A percentile compares a stretch with the other conserved stretches of the same genome.
phyloP scores from a whole-genome alignment of 2,329 filamentous ascomycete species.

The Cadophora sp. region DNA sequence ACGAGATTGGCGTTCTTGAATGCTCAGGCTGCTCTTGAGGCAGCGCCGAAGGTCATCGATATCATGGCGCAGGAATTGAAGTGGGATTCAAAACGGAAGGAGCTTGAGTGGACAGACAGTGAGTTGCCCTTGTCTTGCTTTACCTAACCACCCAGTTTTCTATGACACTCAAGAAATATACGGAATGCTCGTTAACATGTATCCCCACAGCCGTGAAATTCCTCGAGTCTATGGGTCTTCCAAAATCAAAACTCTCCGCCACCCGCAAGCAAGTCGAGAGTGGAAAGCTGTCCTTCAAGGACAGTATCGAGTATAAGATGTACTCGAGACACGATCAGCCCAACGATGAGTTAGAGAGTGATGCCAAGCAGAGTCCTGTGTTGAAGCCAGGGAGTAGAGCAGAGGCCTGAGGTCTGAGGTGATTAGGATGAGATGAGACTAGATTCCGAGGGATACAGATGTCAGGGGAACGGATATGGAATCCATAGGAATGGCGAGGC shows the following conservation, averaged over 20 bases:
- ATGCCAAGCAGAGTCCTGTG: conserved; percentile 30
- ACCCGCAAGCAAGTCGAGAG: conserved; percentile 67
- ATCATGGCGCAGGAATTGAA: conserved; percentile 85
- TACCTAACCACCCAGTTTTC: not conserved
- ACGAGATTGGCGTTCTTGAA: conserved; percentile 90
- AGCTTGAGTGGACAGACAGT: conserved; percentile 82
- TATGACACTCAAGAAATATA: too few relatives aligned
- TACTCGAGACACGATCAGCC: conserved; percentile 66
- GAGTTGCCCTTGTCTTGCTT: conserved; percentile 44
- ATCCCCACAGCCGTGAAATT: conserved; percentile 57
- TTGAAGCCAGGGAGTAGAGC: conserved; percentile 30
- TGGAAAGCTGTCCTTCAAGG: conserved; percentile 64
- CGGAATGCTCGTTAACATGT: conserved; percentile 10
- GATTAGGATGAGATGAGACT: not conserved
- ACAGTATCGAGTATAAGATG: conserved; percentile 64
- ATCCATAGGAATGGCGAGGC: not conserved
- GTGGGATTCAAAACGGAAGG: conserved; percentile 77
- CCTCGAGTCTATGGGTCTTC: conserved; percentile 71
- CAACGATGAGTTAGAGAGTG: conserved; percentile 43
- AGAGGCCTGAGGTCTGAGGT: conserved; percentile 33
- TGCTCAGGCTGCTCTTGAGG: conserved; percentile 87
- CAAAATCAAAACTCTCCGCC: conserved; percentile 61
- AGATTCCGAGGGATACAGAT: not conserved
- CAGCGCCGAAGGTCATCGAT: conserved; percentile 84
- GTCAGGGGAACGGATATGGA: not conserved